Evolutionary conservation across 768 basidiomycete genomes (phyloP).

Genomic region (Suillus hirtellus): DNA sequence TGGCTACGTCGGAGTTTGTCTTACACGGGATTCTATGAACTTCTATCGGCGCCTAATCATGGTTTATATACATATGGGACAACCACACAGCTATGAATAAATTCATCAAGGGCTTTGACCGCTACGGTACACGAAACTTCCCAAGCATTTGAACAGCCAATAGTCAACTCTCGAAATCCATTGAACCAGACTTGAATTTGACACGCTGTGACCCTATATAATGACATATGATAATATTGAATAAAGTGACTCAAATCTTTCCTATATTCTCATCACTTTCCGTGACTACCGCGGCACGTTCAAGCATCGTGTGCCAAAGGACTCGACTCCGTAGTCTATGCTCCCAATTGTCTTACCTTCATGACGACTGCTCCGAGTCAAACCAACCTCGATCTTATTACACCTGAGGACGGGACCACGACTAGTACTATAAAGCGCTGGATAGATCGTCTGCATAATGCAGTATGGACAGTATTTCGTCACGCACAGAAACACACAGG

Average conservation of each 20-base stretch:
- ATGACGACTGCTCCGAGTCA: constrained; percentile 1
- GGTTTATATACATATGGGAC: background rate
- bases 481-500: constrained; percentile 71
- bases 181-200: background rate
- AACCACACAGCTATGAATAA: background rate
- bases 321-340: background rate
- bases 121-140: background rate
- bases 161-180: background rate
- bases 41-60: background rate
- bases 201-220: background rate
- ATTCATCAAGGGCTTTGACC: background rate
- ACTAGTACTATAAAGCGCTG: constrained; percentile 16
- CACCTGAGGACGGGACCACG: background rate
- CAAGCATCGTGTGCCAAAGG: background rate
- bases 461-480: constrained; percentile 37
- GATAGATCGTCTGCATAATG: constrained; percentile 21
- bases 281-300: background rate
- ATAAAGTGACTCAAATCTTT: background rate
- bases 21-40: background rate
- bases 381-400: background rate
- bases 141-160: background rate
- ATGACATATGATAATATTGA: too few species aligned
- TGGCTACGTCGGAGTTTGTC: background rate
- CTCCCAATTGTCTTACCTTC: background rate
- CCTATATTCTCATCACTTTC: background rate